These are phyloP conservation scores for Globisporangium middletonii DNA, from an alignment of 352 stramenopile genomes.

Conservation along the genomic window DNA sequence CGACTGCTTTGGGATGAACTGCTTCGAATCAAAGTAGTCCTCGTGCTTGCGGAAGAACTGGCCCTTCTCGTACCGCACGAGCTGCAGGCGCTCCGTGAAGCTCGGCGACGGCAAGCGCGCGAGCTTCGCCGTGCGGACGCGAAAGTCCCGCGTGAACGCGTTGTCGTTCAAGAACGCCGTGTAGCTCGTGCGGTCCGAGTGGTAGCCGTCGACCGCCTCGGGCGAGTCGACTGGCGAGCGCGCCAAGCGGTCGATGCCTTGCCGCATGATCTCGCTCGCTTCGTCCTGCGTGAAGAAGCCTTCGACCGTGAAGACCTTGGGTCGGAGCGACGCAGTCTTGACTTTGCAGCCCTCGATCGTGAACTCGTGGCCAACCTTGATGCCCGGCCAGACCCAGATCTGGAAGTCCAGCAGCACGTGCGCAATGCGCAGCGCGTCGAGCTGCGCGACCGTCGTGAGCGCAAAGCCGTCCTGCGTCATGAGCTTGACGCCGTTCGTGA, in stretches of 20 bases:
- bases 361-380: conserved; percentile 58
- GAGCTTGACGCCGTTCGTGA: conserved; percentile 52
- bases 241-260: conserved; percentile 37
- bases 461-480: conserved; percentile 45
- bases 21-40: conserved; percentile 72
- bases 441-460: conserved; percentile 29
- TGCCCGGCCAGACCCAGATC: conserved; percentile 73
- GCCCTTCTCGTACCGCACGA: conserved; percentile 60
- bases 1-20: conserved; percentile 42
- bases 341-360: conserved; percentile 43
- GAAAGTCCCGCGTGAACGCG: conserved; percentile 59
- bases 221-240: conserved; percentile 56
- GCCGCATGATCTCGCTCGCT: conserved; percentile 42
- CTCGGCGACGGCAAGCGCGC: conserved; percentile 39
- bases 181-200: conserved; percentile 57
- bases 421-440: conserved; percentile 37
- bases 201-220: conserved; percentile 50
- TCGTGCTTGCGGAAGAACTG: conserved; percentile 77
- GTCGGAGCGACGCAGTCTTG: conserved; percentile 53
- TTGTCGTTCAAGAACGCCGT: conserved; percentile 66
- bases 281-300: conserved; percentile 57
- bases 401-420: conserved; percentile 65
- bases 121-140: conserved; percentile 36
- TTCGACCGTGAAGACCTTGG: conserved; percentile 62
- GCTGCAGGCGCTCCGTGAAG: conserved; percentile 52